Evolutionary conservation across 176 grass and related monocot genomes (phyloP), one percentile per base, ranked within the genome.

Genomic region (Metroxylon sagu): DNA sequence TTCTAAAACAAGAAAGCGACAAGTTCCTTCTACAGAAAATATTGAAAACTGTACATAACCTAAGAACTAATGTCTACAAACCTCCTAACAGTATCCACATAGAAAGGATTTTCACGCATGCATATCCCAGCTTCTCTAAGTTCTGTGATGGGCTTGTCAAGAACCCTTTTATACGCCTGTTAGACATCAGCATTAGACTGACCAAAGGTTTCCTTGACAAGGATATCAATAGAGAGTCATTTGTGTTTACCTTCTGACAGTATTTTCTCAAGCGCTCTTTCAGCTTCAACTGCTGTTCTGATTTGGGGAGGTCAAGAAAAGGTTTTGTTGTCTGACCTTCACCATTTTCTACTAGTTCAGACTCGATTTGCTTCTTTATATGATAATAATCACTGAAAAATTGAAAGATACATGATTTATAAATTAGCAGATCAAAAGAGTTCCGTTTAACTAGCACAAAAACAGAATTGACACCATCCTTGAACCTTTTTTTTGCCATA

Each of bases 21-120:
- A 55, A 56, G 35, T 43, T 43, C 8, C 35, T 43, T 43, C 35
- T 43, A 43, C 10, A 43, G 35, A 43, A 43, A 43, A 43, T 43
- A 43, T 43, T 0, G 35, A 43, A 35, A 43, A 12, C 35, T 12
- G 53, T 53, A 6, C 35, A 26, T 10, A 62, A 39, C 18, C 21
- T 51, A 79, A 54, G 50, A 51, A 56, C 19, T 68, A 61, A 54
- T 70, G 31, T 57, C 19, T 14, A 70, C 69, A 65, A 50, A 91
- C 92, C 92, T 97, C 66, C 87, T 71, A 19, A 97, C 92, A 66
- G 92, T 97, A 67, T 97, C 92, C 17, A 97, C 92, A 61, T 97
- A 97, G 62, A 97, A 97, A 69, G 92, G 80, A 77, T 97, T 97
- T 77, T 97, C 92, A 70, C 92, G 86, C 92, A 97, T 97, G 77